phyloP scores from a whole-genome alignment of 169 alveolate genomes.

The Cryptosporidium andersoni region DNA sequence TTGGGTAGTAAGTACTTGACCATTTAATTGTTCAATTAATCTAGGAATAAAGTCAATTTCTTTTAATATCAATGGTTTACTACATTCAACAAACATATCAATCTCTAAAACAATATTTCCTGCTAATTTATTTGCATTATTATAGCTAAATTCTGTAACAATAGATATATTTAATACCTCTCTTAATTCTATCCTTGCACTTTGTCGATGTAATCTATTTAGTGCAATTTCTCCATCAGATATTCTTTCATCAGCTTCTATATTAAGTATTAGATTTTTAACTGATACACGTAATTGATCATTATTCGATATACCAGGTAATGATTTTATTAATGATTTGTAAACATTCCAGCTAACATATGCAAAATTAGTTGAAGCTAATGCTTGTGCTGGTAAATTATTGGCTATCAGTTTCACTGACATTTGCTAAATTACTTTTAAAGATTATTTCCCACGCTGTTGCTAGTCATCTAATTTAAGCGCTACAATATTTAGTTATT shows the following conservation, averaged over 20 bases:
- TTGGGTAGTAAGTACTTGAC: constrained; percentile 73
- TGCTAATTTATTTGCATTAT: constrained; percentile 73
- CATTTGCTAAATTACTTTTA: background rate
- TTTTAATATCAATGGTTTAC: constrained; percentile 71
- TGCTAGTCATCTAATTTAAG: background rate
- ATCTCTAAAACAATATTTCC: constrained; percentile 73
- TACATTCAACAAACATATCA: constrained; percentile 73
- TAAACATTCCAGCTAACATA: constrained; percentile 71
- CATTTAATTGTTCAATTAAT: constrained; percentile 62
- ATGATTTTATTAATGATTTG: constrained; percentile 52
- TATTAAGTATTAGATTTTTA: constrained; percentile 71
- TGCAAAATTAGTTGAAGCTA: constrained; percentile 75
- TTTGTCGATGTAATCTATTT: constrained; percentile 76
- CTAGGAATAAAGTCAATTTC: constrained; percentile 66
- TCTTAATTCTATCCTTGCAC: constrained; percentile 73
- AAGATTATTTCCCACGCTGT: background rate
- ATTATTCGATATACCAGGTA: constrained; percentile 7
- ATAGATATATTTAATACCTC: constrained; percentile 71
- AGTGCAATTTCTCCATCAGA: constrained; percentile 74
- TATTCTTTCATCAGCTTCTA: constrained; percentile 73
- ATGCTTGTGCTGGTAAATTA: constrained; percentile 75
- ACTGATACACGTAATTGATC: constrained; percentile 63
- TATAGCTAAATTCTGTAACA: constrained; percentile 68
- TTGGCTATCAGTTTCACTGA: constrained; percentile 68
- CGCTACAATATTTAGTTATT: constrained; percentile 7